Evolutionary conservation across 805 yeast species (phyloP), one percentile per base, ranked within the genome.

Genomic region (Yarrowia sp.): DNA sequence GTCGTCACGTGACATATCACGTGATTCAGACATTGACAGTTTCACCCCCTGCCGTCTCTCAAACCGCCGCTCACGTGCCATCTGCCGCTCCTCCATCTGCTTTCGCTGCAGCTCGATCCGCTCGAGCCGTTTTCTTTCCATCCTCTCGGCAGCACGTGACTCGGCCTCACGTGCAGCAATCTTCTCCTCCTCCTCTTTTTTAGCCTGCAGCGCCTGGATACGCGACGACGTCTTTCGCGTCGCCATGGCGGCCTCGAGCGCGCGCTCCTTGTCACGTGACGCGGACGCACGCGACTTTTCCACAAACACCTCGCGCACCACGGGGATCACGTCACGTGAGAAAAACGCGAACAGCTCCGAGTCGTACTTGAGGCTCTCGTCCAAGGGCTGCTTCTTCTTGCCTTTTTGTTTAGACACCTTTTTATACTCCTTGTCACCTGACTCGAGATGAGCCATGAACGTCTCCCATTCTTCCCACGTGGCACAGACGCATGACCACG

Each of bases 161-260:
- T 65, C 71, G 14, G 61, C 46, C 43, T 69, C 68, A 11, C 59
- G 36, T 22, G 52, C 63, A 43, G 66, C 70, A 5, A 48, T 36
- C 12, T 68, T 67, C 45, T 71, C 69, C 41, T 72, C 75, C 52
- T 74, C 75, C 40, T 72, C 75, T 32, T 70, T 71, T 63, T 72
- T 71, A 12, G 64, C 67, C 55, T 71, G 71, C 63, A 72, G 69
- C 53, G 72, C 74, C 53, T 77, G 79, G 26, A 77, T 70, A 19
- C 80, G 75, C 19, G 78, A 73, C 1, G 79, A 75, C 38, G 77
- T 73, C 70, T 77, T 78, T 5, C 79, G 71, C 55, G 74, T 76
- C 40, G 78, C 78, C 46, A 72, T 73, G 12, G 75, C 35, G 8
- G 74, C 61, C 12, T 72, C 71, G 67, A 72, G 73, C 15, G 69